Evolutionary conservation across 768 basidiomycete species (phyloP).

Genomic region (Tulasnella sp.): DNA sequence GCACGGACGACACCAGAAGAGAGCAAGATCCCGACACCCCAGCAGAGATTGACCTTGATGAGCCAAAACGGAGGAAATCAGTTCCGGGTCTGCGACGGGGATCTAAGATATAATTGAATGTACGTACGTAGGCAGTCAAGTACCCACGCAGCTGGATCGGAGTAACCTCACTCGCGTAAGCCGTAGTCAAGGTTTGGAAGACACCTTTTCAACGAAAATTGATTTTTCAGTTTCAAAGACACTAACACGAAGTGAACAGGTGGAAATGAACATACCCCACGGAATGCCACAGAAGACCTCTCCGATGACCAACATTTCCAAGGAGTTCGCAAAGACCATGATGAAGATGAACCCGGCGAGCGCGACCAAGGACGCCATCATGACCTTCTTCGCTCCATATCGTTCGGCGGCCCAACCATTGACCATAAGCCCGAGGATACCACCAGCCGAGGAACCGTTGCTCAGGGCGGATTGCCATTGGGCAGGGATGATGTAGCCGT

Average conservation of each 20-base stretch:
- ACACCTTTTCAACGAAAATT: slow-evolving; percentile 7
- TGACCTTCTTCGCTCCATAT: slow-evolving; percentile 27
- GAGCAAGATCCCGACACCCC: slow-evolving; percentile 24
- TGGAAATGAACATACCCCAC: slow-evolving; percentile 20
- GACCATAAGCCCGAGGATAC: slow-evolving; percentile 26
- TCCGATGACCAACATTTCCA: slow-evolving; percentile 20
- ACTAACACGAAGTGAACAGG: not conserved
- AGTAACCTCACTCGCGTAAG: slow-evolving; percentile 29
- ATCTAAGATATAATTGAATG: too few relatives aligned
- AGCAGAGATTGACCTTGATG: slow-evolving; percentile 23
- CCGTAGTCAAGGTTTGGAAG: slow-evolving; percentile 26
- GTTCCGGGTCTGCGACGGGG: slow-evolving; percentile 22
- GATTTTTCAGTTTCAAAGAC: slow-evolving; percentile 18
- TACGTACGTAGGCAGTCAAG: slow-evolving; percentile 23
- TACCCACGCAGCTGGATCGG: slow-evolving; percentile 25
- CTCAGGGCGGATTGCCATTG: slow-evolving; percentile 30
- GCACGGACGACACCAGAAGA: slow-evolving; percentile 23
- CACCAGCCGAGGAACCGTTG: slow-evolving; percentile 28
- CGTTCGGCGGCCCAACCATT: slow-evolving; percentile 29
- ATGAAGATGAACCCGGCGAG: slow-evolving; percentile 22
- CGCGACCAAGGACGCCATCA: slow-evolving; percentile 23
- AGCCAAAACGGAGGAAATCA: not conserved
- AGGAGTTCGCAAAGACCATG: slow-evolving; percentile 21
- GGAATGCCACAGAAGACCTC: slow-evolving; percentile 27
- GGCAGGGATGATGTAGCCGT: slow-evolving; percentile 27